Evolutionary conservation across 1,139 yeast genomes (phyloP), one percentile per base, ranked within the genome.

Genomic region (Tardiomyces blankii): DNA sequence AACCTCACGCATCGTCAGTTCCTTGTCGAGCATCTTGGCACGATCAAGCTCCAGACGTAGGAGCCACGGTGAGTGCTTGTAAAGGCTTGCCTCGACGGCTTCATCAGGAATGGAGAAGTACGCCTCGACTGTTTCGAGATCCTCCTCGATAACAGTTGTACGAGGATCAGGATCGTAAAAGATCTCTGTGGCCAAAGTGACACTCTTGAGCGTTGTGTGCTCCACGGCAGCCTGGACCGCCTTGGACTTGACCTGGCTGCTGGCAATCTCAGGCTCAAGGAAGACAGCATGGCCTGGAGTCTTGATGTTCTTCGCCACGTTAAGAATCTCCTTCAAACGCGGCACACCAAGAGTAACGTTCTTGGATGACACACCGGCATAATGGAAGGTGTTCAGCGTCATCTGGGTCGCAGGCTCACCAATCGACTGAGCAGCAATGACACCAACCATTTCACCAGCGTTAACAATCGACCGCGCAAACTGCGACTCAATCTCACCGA

Each of bases 401-500:
- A 91, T 91, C 69, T 91, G 99, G 25, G 99, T 91, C 25, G 98
- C 98, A 44, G 99, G 99, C 67, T 91, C 99, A 73, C 99, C 99
- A 71, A 91, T 91, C 42, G 96, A 88, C 72, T 91, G 99, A 1
- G 99, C 98, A 47, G 98, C 99, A 61, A 91, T 78, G 47, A 91
- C 96, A 73, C 99, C 99, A 49, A 93, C 98, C 98, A 91, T 91
- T 66, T 91, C 98, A 74, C 99, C 99, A 11, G 99, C 96, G 56
- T 93, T 93, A 44, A 89, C 98, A 60, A 88, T 73, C 3, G 97
- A 82, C 66, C 84, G 85, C 56, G 86, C 89, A 70, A 89, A 93
- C 65, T 89, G 96, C 23, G 91, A 77, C 62, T 88, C 96, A 56
- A 93, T 77, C 63, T 91, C 95, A 61, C 96, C 96, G 51, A 88